These are phyloP conservation scores for Lactifluus echinatus DNA, from an alignment of 768 basidiomycete species.

Conservation along the genomic window DNA sequence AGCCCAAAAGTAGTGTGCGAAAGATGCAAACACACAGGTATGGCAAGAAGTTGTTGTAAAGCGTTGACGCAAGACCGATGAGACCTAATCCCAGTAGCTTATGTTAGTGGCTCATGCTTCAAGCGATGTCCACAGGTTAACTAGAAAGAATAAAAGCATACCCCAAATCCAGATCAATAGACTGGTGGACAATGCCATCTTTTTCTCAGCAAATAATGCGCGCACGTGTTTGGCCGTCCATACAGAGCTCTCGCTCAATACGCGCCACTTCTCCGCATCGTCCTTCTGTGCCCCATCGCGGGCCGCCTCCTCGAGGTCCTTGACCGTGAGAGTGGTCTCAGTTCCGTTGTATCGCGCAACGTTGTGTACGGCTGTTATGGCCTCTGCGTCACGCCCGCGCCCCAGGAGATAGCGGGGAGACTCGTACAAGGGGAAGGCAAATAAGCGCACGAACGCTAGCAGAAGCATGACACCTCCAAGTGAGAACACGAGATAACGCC, in stretches of 20 bases:
- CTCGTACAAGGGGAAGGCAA: conserved; percentile 45
- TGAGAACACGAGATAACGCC: conserved; percentile 50
- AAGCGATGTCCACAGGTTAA: background rate
- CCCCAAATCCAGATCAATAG: conserved; percentile 42
- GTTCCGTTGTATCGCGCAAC: conserved; percentile 45
- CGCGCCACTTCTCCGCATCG: conserved; percentile 15
- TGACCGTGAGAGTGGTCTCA: conserved; percentile 34
- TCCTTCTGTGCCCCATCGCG: conserved; percentile 19
- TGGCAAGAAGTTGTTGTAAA: conserved; percentile 33
- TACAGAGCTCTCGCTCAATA: conserved; percentile 35
- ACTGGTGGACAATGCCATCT: conserved; percentile 57
- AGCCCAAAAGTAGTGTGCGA: background rate
- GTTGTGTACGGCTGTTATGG: conserved; percentile 38
- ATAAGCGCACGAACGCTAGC: conserved; percentile 45
- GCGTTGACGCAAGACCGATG: conserved; percentile 30
- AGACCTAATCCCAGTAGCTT: conserved; percentile 20
- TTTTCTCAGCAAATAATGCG: conserved; percentile 52
- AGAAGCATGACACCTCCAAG: conserved; percentile 46
- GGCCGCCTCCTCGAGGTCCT: conserved; percentile 33
- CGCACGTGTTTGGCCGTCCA: conserved; percentile 40
- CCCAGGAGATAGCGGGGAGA: conserved; percentile 52
- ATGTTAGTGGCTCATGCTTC: background rate
- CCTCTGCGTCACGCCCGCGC: conserved; percentile 43
- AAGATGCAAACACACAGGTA: conserved; percentile 24
- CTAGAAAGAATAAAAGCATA: conserved; percentile 25